Base-by-base conservation (phyloP, 306 rosid genomes). In the Rosa lucieae region DNA sequence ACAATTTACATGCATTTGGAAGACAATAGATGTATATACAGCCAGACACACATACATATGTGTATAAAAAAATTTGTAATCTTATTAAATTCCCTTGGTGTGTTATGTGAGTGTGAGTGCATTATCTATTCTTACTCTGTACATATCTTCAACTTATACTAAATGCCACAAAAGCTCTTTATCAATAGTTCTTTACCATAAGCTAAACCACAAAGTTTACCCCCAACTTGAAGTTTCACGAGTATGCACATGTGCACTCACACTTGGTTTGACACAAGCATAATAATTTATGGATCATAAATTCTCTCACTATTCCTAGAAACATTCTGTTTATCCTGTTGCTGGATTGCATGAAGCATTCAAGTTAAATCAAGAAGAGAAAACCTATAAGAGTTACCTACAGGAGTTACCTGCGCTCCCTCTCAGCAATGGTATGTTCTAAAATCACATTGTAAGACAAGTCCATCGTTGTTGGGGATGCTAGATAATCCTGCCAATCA, bases 371-470 rank as follows among this genome's bases (percentile, higher is more conserved):
- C 55, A 29, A 62, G 47, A 3, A 58, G n/a, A 4, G 23, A 39
- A 75, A 75, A 59, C 78, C 68, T 40, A 56, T 20, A 29, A 63
- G 9, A 13, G 42, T 37, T 48, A 55, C 48, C 32, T 6, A 42
- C 21, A 49, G 58, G 48, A 73, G 87, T 90, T 91, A 96, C 99
- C 99, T 96, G 85, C 98, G 99, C 83, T 93, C 99, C 92, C 98
- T 93, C 94, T 96, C 99, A 9, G 99, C 97, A 81, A 93, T 85
- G 73, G 99, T 93, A 82, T 96, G 99, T 81, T 96, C 99, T 85
- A 96, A 83, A 89, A 96, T 91, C 82, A 91, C 92, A 87, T 78
- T 86, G 85, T 96, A 96, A 67, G 99, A 93, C 86, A 96, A 78
- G 92, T 96, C 98, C 78, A 86, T 96, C 56, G 99, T 93, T 70